Percentiles rank a stretch among this genome's conserved stretches.
These are phyloP conservation scores for Neurospora sp. DNA, from an alignment of 495 filamentous ascomycete species.

Conservation along the genomic window DNA sequence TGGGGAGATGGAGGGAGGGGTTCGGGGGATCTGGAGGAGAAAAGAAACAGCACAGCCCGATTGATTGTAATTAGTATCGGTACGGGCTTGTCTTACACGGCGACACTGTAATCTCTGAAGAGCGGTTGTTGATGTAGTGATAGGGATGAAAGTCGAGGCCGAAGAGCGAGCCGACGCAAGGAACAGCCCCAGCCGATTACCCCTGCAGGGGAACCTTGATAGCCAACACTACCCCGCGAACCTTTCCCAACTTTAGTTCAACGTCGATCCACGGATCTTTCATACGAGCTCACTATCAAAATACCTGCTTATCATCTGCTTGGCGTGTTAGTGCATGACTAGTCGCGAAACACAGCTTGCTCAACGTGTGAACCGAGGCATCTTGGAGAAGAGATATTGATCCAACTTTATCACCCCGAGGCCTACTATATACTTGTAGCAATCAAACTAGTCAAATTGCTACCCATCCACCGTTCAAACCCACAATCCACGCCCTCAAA, in stretches of 20 bases:
- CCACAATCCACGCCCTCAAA: conserved; percentile 1
- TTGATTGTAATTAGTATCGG: background rate
- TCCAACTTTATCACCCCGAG: background rate
- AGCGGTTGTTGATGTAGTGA: background rate
- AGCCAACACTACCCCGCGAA: background rate
- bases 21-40: background rate
- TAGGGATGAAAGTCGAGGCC: background rate
- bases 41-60: background rate
- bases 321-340: background rate
- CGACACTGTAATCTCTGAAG: background rate
- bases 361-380: background rate
- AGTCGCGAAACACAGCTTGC: background rate
- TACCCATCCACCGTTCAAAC: background rate
- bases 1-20: background rate
- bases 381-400: background rate
- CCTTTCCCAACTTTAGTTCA: background rate
- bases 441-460: background rate
- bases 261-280: background rate
- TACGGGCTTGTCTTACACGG: background rate
- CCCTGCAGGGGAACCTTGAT: background rate
- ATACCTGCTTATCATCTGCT: too few relatives aligned
- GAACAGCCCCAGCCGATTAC: background rate
- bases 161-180: background rate
- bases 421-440: background rate
- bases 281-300: too few relatives aligned